phyloP scores from a whole-genome alignment of 2,329 filamentous ascomycete species.

The Teratosphaeria nubilosa region DNA sequence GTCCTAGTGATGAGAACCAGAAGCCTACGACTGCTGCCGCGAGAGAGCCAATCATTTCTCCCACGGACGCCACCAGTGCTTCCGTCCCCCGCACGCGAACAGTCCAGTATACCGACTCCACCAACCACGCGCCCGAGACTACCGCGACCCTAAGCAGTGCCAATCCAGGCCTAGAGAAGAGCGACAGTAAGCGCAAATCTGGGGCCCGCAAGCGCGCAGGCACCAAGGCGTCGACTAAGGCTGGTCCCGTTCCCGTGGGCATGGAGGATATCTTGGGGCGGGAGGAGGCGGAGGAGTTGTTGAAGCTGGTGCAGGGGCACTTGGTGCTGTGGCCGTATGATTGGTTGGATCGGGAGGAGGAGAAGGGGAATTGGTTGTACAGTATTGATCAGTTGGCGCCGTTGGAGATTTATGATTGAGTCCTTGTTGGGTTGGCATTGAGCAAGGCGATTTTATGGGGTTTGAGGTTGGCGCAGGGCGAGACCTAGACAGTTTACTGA shows the following conservation, averaged over 20 bases:
- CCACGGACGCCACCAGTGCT: constrained; percentile 14
- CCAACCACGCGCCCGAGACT: constrained; percentile 19
- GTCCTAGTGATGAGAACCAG: constrained; percentile 23
- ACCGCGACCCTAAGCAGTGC: constrained; percentile 14
- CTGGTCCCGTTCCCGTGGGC: constrained; percentile 42
- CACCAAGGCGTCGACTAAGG: constrained; percentile 31
- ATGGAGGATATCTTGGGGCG: constrained; percentile 69
- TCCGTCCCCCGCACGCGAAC: constrained; percentile 22
- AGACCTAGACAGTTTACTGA: background rate
- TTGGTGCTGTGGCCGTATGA: constrained; percentile 91
- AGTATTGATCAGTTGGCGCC: constrained; percentile 93
- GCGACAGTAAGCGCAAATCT: constrained; percentile 35
- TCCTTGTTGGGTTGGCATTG: background rate
- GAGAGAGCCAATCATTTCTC: constrained; percentile 5
- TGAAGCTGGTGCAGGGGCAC: constrained; percentile 75
- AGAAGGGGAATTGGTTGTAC: constrained; percentile 91
- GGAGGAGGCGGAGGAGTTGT: constrained; percentile 68
- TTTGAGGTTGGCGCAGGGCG: background rate
- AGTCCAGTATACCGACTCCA: constrained; percentile 22
- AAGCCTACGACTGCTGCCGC: background rate
- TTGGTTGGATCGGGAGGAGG: constrained; percentile 83
- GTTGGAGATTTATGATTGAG: constrained; percentile 69
- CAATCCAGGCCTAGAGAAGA: constrained; percentile 38
- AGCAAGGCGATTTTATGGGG: background rate
- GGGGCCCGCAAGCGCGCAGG: background rate